Conservation (phyloP, 768 basidiomycete species). For the Gloeopeniophorella convolvens region DNA sequence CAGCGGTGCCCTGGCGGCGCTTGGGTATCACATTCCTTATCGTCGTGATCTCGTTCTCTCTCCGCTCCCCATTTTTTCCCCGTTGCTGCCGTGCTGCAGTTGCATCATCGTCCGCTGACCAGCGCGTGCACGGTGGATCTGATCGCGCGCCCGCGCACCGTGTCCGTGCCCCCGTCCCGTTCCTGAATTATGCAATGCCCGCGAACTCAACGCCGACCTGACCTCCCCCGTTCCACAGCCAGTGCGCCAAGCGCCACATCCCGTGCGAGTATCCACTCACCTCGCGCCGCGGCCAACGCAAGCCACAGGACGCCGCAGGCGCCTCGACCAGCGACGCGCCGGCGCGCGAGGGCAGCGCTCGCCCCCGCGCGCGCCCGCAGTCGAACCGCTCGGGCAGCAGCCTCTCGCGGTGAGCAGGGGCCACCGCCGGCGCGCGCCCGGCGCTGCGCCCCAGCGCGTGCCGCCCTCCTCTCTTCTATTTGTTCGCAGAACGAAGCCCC, state of each 20-base stretch:
- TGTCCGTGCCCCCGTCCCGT: conserved; percentile 1
- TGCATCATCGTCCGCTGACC: too few relatives aligned
- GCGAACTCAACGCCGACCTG: conserved; percentile 7
- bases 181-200: conserved; percentile 3
- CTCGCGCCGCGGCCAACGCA: conserved; percentile 24
- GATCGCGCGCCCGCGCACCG: too few relatives aligned
- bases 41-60: background rate
- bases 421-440: too few relatives aligned
- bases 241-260: conserved; percentile 20
- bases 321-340: background rate
- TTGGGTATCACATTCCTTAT: background rate
- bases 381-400: too few relatives aligned
- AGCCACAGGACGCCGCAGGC: background rate
- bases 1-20: background rate
- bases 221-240: conserved; percentile 14
- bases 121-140: too few relatives aligned
- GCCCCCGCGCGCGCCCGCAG: too few relatives aligned
- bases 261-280: conserved; percentile 19
- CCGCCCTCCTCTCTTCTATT: too few relatives aligned
- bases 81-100: too few relatives aligned
- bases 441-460: too few relatives aligned
- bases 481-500: too few relatives aligned
- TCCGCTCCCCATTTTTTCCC: conserved; percentile 7
- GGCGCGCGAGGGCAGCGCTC: conserved; percentile 15
- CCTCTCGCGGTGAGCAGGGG: too few relatives aligned